Evolutionary conservation across 225 moss, liverwort and hornwort species (phyloP).

Genomic region (Pseudisothecium myosuroides): DNA sequence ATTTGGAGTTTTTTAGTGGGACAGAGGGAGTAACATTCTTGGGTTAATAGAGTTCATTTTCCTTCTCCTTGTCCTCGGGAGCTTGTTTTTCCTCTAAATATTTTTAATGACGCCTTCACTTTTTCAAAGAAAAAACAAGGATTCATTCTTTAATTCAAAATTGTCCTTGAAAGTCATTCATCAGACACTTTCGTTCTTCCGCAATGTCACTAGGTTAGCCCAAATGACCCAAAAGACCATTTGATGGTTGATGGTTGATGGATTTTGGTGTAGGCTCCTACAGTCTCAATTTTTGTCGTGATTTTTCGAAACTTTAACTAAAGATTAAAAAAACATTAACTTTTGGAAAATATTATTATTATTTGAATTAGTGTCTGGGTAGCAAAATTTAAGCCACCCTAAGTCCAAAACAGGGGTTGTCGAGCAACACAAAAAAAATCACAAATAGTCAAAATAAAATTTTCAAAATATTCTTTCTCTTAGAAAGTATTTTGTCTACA

Average conservation of each 20-base stretch:
- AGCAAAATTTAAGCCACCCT: not conserved
- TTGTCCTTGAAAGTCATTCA: not conserved
- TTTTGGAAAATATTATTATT: not conserved
- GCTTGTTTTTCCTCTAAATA: not conserved
- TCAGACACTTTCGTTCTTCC: not conserved
- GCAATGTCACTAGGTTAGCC: rapidly evolving
- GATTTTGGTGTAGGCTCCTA: not conserved
- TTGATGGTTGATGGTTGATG: not conserved
- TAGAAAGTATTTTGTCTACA: not conserved
- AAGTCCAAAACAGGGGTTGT: rapidly evolving
- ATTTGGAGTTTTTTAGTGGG: too few relatives aligned
- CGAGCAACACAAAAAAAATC: not conserved
- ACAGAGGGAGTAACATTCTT: too few relatives aligned
- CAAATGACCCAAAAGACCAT: not conserved
- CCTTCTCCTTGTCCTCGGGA: rapidly evolving
- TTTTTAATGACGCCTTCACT: not conserved
- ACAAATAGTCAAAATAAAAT: not conserved
- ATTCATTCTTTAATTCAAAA: not conserved
- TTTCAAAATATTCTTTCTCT: not conserved
- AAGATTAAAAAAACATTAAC: too few relatives aligned
- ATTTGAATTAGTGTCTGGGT: not conserved
- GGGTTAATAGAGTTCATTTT: too few relatives aligned
- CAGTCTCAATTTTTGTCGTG: rapidly evolving
- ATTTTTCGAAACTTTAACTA: not conserved
- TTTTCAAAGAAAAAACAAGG: not conserved